Percentiles rank a stretch among this genome's conserved stretches.
Conservation (phyloP, 805 yeast genomes). For the Wickerhamomyces sydowiorum region DNA sequence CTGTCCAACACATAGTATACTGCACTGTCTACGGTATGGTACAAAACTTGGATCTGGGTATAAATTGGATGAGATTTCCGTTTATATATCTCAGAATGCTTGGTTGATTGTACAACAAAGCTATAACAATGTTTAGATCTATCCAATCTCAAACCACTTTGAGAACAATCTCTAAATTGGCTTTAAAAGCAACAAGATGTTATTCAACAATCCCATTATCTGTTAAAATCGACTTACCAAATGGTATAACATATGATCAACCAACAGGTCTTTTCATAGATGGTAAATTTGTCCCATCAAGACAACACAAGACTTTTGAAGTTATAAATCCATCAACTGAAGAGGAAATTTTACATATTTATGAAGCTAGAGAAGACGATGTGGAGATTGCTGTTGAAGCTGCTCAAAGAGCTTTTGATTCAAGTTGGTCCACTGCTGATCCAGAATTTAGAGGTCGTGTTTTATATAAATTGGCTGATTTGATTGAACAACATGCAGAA, state of each 20-base stretch:
- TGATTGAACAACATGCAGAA: slow-evolving; percentile 65
- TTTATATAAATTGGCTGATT: slow-evolving; percentile 66
- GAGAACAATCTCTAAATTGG: neutral
- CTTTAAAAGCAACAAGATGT: neutral
- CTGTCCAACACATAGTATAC: no score
- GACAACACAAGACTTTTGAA: slow-evolving; percentile 50
- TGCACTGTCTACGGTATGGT: no score
- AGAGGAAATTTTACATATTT: slow-evolving; percentile 56
- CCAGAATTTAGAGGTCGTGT: slow-evolving; percentile 60
- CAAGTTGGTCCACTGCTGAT: slow-evolving; percentile 65
- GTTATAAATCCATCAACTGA: slow-evolving; percentile 64
- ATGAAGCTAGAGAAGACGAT: slow-evolving; percentile 71
- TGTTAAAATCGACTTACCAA: slow-evolving; percentile 54
- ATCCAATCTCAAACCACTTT: neutral
- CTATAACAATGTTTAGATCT: neutral
- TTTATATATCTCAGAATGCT: neutral
- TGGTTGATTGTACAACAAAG: neutral
- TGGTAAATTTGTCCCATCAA: slow-evolving; percentile 58
- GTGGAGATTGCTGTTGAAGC: slow-evolving; percentile 77
- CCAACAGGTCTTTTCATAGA: slow-evolving; percentile 74
- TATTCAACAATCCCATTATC: slow-evolving; percentile 27
- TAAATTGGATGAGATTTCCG: neutral
- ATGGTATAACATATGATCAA: slow-evolving; percentile 62
- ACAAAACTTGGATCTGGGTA: no score
- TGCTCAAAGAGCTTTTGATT: slow-evolving; percentile 67